Evolutionary conservation across 495 filamentous ascomycete species (phyloP).

Genomic region (Neurospora pannonica): DNA sequence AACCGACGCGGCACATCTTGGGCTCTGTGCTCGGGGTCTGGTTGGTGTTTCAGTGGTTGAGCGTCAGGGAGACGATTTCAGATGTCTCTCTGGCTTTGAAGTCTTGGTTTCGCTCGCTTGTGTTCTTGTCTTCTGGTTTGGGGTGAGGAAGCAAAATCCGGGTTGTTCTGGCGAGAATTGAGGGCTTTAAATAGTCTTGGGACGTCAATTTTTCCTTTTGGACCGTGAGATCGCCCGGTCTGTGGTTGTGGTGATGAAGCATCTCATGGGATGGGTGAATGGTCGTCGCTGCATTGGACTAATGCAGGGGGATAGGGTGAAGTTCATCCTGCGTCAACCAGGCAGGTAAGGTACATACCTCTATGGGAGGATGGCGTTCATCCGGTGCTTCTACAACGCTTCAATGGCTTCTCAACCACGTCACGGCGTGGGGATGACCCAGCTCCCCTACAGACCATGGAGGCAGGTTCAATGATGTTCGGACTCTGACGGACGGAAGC

Average conservation of each 20-base stretch:
- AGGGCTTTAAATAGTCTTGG: neutral
- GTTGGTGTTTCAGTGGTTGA: neutral
- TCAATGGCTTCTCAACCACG: neutral
- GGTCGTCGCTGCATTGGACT: neutral
- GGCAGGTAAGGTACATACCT: no score
- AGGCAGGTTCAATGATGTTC: neutral
- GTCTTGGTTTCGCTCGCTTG: neutral
- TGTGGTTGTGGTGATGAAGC: neutral
- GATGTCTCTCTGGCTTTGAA: neutral
- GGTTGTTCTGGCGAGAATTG: neutral
- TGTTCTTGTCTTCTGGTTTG: neutral
- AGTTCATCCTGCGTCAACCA: neutral
- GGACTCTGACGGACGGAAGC: neutral
- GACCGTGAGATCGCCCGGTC: neutral
- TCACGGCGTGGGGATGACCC: neutral
- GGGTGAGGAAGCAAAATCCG: neutral
- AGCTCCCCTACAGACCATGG: neutral
- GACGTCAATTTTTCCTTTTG: neutral
- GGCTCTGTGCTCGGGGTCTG: neutral
- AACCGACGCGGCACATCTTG: neutral
- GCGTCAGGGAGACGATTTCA: neutral
- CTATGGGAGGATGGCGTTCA: neutral
- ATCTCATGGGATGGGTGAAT: neutral
- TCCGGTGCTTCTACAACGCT: neutral
- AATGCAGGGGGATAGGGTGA: neutral